Conservation (phyloP, 2,329 filamentous ascomycete species). For the Aspergillus japonicus region DNA sequence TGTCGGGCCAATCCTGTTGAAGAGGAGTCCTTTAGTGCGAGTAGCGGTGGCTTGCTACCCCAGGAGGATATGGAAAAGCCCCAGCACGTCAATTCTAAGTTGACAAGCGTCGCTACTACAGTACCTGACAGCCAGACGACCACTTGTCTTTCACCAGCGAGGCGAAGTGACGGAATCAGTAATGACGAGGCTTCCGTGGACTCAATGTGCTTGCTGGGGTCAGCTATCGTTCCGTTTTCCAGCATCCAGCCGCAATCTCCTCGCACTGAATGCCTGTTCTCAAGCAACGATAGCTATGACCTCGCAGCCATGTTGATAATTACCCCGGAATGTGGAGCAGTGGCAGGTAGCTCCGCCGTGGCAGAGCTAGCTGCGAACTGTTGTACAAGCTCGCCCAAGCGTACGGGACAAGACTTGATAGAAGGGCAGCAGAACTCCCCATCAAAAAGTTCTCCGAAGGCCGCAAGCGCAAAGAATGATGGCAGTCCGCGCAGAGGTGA, state of each 20-base stretch:
- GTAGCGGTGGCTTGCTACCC: too few species aligned
- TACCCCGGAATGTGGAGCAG: conserved; percentile 14
- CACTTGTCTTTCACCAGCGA: background rate
- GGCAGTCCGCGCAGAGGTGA: background rate
- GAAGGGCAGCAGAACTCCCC: too few species aligned
- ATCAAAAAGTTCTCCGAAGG: too few species aligned
- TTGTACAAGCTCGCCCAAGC: too few species aligned
- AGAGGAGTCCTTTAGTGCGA: too few species aligned
- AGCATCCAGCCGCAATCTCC: conserved; percentile 26
- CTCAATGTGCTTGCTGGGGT: background rate
- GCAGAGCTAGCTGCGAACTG: too few species aligned
- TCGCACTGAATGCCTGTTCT: conserved; percentile 12
- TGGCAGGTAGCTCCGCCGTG: too few species aligned
- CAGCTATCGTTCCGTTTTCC: conserved; percentile 35
- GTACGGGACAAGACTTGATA: too few species aligned
- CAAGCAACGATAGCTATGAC: conserved; percentile 26
- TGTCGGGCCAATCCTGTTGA: too few species aligned
- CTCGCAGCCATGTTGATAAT: conserved; percentile 31
- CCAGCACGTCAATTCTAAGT: background rate
- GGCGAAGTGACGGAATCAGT: background rate
- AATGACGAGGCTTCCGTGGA: background rate
- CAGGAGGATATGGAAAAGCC: background rate
- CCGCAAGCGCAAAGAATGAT: too few species aligned
- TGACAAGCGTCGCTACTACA: background rate
- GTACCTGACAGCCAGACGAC: background rate